A percentile compares a stretch with the other conserved stretches of the same genome.
phyloP scores from a whole-genome alignment of 495 filamentous ascomycete species.

The Neurospora sp. region DNA sequence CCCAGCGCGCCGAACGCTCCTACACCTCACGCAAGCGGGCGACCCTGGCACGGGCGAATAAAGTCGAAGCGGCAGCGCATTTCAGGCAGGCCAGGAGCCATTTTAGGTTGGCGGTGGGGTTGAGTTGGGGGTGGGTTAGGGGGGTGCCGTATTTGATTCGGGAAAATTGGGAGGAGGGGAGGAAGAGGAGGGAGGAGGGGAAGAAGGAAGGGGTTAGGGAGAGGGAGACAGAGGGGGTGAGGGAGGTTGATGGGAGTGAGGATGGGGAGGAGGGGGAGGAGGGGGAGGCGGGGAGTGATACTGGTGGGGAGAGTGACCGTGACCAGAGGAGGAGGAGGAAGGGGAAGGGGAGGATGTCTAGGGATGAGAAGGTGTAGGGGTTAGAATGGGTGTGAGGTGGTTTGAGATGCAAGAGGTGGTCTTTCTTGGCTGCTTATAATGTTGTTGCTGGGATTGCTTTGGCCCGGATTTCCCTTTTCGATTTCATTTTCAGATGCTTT shows the following conservation, averaged over 20 bases:
- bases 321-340: not conserved
- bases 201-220: slow-evolving; percentile 7
- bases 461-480: too few relatives aligned
- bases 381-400: not conserved
- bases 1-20: slow-evolving; percentile 17
- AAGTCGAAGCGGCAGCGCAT: slow-evolving; percentile 16
- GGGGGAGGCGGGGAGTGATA: not conserved
- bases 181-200: not conserved
- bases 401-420: too few relatives aligned
- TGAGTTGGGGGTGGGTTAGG: slow-evolving; percentile 7
- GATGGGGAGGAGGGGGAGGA: not conserved
- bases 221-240: not conserved
- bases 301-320: not conserved
- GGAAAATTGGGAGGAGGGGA: slow-evolving; percentile 2
- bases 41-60: slow-evolving; percentile 14
- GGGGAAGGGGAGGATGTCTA: not conserved
- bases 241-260: not conserved
- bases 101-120: slow-evolving; percentile 9
- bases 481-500: not conserved
- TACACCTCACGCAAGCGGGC: slow-evolving; percentile 22
- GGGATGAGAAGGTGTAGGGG: not conserved
- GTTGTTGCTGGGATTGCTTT: not conserved
- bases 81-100: slow-evolving; percentile 16
- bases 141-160: slow-evolving; percentile 10
- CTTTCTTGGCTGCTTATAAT: too few relatives aligned